These are phyloP conservation scores for Suillus bovinus DNA, from an alignment of 768 basidiomycete genomes.

Conservation along the genomic window DNA sequence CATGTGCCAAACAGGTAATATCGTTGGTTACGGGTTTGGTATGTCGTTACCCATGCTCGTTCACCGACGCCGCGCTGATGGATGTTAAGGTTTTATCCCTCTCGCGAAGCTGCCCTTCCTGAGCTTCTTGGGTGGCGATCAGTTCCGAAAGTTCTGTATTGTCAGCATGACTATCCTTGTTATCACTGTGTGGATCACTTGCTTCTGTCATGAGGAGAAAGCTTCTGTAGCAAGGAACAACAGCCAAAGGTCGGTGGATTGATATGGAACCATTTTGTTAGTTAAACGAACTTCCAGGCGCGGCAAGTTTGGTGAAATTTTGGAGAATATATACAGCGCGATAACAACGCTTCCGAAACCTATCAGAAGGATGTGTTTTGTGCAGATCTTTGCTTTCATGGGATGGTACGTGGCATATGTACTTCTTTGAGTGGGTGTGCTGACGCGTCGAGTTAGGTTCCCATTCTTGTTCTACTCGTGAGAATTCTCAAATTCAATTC, in stretches of 20 bases:
- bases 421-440: slow-evolving; percentile 2
- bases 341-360: slow-evolving; percentile 77
- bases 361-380: slow-evolving; percentile 86
- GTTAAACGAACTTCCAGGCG: slow-evolving; percentile 13
- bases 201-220: slow-evolving; percentile 81
- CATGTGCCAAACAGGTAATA: slow-evolving; percentile 97
- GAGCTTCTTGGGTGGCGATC: slow-evolving; percentile 79
- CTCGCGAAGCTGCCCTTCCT: slow-evolving; percentile 78
- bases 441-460: slow-evolving; percentile 55
- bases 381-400: slow-evolving; percentile 96
- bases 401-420: slow-evolving; percentile 63
- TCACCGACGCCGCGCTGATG: slow-evolving; percentile 12
- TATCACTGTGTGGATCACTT: slow-evolving; percentile 85
- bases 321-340: slow-evolving; percentile 76
- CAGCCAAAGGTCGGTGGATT: slow-evolving; percentile 9
- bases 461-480: slow-evolving; percentile 94
- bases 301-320: slow-evolving; percentile 69
- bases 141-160: slow-evolving; percentile 96
- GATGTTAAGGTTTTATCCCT: slow-evolving; percentile 75
- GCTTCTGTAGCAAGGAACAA: slow-evolving; percentile 51
- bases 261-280: slow-evolving; percentile 5
- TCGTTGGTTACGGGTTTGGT: slow-evolving; percentile 93
- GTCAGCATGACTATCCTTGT: slow-evolving; percentile 80
- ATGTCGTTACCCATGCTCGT: slow-evolving; percentile 21
- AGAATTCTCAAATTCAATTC: slow-evolving; percentile 22